Conservation (phyloP, 2,329 filamentous ascomycete genomes). For the Penicillium janthinellum region DNA sequence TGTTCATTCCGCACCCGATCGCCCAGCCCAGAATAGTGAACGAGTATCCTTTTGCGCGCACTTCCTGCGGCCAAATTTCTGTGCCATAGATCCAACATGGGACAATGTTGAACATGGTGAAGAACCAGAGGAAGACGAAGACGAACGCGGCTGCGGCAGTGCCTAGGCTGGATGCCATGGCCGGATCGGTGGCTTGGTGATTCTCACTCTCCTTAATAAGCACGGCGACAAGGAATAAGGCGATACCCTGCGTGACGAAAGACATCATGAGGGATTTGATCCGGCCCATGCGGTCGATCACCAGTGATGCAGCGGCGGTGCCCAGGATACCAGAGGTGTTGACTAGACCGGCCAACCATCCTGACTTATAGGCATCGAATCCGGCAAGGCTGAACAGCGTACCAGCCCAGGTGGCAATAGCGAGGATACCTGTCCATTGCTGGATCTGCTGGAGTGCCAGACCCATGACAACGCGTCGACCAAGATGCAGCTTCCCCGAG, state of each 20-base stretch:
- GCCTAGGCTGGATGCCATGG: conserved; percentile 18
- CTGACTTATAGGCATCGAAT: conserved; percentile 27
- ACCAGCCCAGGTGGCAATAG: conserved; percentile 43
- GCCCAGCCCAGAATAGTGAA: conserved; percentile 54
- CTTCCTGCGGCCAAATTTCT: conserved; percentile 54
- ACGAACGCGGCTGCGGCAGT: conserved; percentile 23
- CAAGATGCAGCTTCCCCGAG: conserved; percentile 42
- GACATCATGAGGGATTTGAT: conserved; percentile 18
- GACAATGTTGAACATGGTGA: conserved; percentile 63
- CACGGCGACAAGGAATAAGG: conserved; percentile 24
- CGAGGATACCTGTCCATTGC: conserved; percentile 50
- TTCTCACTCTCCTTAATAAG: conserved; percentile 26
- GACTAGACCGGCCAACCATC: conserved; percentile 25
- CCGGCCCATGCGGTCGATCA: conserved; percentile 29
- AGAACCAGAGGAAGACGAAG: conserved; percentile 66
- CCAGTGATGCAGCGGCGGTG: conserved; percentile 27
- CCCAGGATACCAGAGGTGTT: conserved; percentile 30
- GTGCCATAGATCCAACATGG: conserved; percentile 55
- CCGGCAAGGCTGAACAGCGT: conserved; percentile 25
- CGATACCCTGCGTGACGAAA: conserved; percentile 25
- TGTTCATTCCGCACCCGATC: conserved; percentile 39
- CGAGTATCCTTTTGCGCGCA: conserved; percentile 53
- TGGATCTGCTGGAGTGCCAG: conserved; percentile 48
- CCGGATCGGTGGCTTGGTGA: conserved; percentile 9
- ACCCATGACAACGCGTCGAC: conserved; percentile 45